Percentiles rank a stretch among this genome's conserved stretches.
Conservation (phyloP, 495 filamentous ascomycete species). For the Astrothelium macrocarpum region DNA sequence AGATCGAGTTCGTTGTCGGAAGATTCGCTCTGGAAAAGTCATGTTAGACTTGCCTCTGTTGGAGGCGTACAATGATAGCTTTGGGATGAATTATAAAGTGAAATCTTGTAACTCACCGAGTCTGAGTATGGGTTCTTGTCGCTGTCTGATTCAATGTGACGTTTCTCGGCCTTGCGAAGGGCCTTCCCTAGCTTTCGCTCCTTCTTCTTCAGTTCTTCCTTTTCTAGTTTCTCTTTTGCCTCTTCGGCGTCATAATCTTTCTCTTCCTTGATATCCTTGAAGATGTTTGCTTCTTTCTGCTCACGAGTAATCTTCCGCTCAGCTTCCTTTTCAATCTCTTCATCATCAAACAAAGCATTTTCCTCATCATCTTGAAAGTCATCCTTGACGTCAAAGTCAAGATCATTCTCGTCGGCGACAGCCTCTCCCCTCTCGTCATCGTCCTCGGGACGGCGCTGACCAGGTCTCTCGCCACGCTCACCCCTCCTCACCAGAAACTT, state of each 20-base stretch:
- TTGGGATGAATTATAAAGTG: too few relatives aligned
- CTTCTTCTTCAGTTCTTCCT: conserved; percentile 53
- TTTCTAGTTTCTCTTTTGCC: conserved; percentile 55
- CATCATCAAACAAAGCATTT: conserved; percentile 66
- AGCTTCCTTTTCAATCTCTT: conserved; percentile 70
- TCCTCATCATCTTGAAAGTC: conserved; percentile 85
- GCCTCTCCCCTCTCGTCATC: conserved; percentile 33
- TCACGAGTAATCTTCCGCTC: conserved; percentile 79
- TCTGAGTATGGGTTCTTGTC: conserved; percentile 18
- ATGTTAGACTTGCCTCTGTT: neutral
- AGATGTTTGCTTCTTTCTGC: conserved; percentile 76
- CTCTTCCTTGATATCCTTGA: conserved; percentile 57
- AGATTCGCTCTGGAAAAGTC: conserved; percentile 22
- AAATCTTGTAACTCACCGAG: conserved; percentile 7
- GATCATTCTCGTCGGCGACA: conserved; percentile 31
- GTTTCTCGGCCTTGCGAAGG: conserved; percentile 73
- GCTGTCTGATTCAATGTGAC: conserved; percentile 45
- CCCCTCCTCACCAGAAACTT: conserved; percentile 44
- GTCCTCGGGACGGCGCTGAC: conserved; percentile 32
- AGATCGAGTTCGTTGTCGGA: conserved; percentile 34
- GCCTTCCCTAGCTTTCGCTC: conserved; percentile 71
- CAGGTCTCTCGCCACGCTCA: neutral
- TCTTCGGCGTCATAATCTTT: conserved; percentile 69
- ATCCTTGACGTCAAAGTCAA: conserved; percentile 33
- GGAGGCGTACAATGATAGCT: neutral